A percentile compares a stretch with the other conserved stretches of the same genome.
Conservation (phyloP, 2,329 filamentous ascomycete genomes). For the Lasiodiplodia citricola region DNA sequence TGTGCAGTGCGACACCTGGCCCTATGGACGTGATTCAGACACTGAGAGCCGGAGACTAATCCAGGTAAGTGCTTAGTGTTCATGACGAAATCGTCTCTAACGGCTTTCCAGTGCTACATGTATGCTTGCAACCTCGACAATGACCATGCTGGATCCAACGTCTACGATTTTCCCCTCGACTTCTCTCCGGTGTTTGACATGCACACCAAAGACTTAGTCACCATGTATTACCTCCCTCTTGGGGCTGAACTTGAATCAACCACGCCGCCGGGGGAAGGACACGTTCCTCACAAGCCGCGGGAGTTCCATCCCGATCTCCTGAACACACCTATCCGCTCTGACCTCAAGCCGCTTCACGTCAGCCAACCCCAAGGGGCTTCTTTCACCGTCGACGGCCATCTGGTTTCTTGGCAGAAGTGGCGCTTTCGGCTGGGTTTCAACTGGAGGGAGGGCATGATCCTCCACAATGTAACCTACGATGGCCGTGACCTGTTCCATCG, state of each 20-base stretch:
- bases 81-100: neutral
- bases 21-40: neutral
- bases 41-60: conserved; percentile 7
- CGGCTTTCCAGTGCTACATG: conserved; percentile 43
- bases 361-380: conserved; percentile 37
- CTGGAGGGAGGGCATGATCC: conserved; percentile 50
- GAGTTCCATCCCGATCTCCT: conserved; percentile 36
- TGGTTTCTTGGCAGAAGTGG: conserved; percentile 52
- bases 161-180: conserved; percentile 64
- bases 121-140: conserved; percentile 47
- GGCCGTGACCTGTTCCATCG: conserved; percentile 50
- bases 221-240: conserved; percentile 53
- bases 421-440: conserved; percentile 52
- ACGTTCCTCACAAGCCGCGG: conserved; percentile 43
- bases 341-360: conserved; percentile 34
- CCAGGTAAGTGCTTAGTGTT: neutral
- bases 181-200: conserved; percentile 59
- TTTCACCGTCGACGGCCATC: conserved; percentile 33
- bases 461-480: conserved; percentile 50
- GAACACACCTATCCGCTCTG: conserved; percentile 26
- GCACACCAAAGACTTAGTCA: conserved; percentile 57
- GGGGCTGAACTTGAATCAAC: conserved; percentile 39
- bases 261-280: conserved; percentile 49
- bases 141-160: conserved; percentile 54
- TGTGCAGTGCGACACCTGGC: conserved; percentile 13